A percentile compares a stretch with the other conserved stretches of the same genome.
These are phyloP conservation scores for Aspergillus hancockii DNA, from an alignment of 495 filamentous ascomycete genomes.

Conservation along the genomic window DNA sequence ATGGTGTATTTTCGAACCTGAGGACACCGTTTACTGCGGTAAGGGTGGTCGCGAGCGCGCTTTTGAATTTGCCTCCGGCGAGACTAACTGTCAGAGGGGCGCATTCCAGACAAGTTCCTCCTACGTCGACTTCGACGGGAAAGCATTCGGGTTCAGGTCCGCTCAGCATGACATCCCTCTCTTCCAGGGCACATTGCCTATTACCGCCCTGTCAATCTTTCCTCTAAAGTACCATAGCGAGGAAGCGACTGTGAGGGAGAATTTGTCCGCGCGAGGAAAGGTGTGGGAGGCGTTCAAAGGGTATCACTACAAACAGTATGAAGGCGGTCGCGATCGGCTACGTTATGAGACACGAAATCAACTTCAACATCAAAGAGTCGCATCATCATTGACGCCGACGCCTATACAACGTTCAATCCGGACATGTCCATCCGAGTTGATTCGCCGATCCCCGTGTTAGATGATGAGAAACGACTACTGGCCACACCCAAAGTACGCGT, in stretches of 20 bases:
- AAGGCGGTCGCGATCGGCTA: constrained; percentile 46
- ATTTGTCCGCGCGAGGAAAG: constrained; percentile 48
- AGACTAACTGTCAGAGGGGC: neutral
- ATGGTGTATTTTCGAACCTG: constrained; percentile 58
- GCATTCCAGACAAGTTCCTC: constrained; percentile 30
- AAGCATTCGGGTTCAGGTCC: constrained; percentile 53
- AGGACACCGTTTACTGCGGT: constrained; percentile 38
- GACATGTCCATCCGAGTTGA: constrained; percentile 24
- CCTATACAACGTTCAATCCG: constrained; percentile 39
- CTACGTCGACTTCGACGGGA: constrained; percentile 63
- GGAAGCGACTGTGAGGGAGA: constrained; percentile 19
- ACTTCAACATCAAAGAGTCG: constrained; percentile 54
- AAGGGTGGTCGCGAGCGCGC: constrained; percentile 39
- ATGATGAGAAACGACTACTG: constrained; percentile 21
- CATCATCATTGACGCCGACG: constrained; percentile 56
- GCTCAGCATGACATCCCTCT: constrained; percentile 42
- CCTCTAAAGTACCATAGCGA: constrained; percentile 59
- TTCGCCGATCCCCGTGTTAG: constrained; percentile 9
- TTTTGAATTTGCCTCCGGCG: constrained; percentile 32
- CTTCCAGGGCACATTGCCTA: constrained; percentile 58
- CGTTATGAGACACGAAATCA: constrained; percentile 29
- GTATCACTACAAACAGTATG: constrained; percentile 62
- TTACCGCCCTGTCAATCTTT: constrained; percentile 55
- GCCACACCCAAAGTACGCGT: constrained; percentile 24
- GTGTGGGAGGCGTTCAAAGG: constrained; percentile 57